A percentile compares a stretch with the other conserved stretches of the same genome.
phyloP scores from a whole-genome alignment of 306 rosid species.

The Cicer bijugum region DNA sequence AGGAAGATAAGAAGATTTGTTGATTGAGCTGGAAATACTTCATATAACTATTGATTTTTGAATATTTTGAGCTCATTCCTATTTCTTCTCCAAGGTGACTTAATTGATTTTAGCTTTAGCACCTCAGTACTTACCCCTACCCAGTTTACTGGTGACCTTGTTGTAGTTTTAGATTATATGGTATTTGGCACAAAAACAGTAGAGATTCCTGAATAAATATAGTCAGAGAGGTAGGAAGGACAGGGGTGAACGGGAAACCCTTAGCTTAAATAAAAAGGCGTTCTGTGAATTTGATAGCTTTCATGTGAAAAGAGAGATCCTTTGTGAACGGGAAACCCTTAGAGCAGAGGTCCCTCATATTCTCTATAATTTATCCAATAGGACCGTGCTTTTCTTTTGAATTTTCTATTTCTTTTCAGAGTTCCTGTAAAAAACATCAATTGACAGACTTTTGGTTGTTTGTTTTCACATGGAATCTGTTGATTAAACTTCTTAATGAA shows the following conservation, averaged over 20 bases:
- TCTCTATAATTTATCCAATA: not conserved
- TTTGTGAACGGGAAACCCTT: not conserved
- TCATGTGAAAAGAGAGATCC: not conserved
- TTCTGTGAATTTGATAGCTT: slow-evolving; percentile 7
- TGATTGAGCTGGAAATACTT: not conserved
- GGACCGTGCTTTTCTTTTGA: not conserved
- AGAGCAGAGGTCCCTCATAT: not conserved
- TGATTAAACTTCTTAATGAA: slow-evolving; percentile 27
- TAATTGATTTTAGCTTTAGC: slow-evolving; percentile 36
- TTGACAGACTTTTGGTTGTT: not conserved
- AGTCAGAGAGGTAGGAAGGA: not conserved
- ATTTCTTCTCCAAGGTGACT: not conserved
- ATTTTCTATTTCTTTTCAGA: not conserved
- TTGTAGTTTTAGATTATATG: not conserved
- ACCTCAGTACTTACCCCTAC: not conserved
- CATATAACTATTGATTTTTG: not conserved
- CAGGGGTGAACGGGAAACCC: not conserved
- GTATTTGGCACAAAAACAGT: not conserved
- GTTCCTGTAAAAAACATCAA: not conserved
- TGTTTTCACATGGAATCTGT: not conserved
- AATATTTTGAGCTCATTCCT: not conserved
- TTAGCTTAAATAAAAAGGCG: not conserved
- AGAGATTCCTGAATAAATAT: not conserved
- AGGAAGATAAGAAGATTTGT: not conserved
- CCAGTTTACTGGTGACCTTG: slow-evolving; percentile 1